Evolutionary conservation across 163 green algal genomes (phyloP), one percentile per base, ranked within the genome.

Genomic region (Prototheca stagnorum): DNA sequence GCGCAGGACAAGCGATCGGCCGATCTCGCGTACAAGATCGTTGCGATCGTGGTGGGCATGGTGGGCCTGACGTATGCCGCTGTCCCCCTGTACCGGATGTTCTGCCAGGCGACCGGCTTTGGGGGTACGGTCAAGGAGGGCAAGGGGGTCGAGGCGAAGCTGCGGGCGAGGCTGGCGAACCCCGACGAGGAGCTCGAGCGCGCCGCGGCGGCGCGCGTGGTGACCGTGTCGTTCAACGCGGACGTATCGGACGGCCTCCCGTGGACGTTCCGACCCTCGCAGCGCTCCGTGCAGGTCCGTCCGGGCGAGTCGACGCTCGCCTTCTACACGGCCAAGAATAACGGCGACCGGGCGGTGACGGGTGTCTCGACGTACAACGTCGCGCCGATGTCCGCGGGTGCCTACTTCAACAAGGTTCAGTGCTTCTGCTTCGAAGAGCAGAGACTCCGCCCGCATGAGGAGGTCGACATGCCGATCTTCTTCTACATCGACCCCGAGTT

Each of bases 341-440:
- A 56, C 11, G 93, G 81, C 49, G 63, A 92, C 49, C 70, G 84
- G 28, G 54, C 80, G 14, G 76, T 98, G 31, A 97, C 88, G 3
- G 88, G 85, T 21, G 87, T 97, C 37, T 93, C 81, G 39, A 93
- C 92, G 14, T 98, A 97, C 76, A 98, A 95, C 55, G 90, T 98
- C 15, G 56, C 67, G 19, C 68, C 79, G n/a, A 54, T 73, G 63
- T 75, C 93, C 70, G 79, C 80, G 3, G 85, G 84, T 20, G 51
- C 70, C 23, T 97, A 97, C 70, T 98, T 98, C 73, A 96, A 96
- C 77, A 98, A 98, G 63, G 92, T 95, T 22, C 86, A 98, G 73
- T 98, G 90, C 65, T 98, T 98, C 62, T 98, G 90, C 65, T 98
- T 98, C 51, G 89, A 98, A 64, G 78, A 92, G 66, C 84, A 94